A percentile compares a stretch with the other conserved stretches of the same genome.
phyloP scores from a whole-genome alignment of 2,329 filamentous ascomycete species.

The Trichoderma sp. region DNA sequence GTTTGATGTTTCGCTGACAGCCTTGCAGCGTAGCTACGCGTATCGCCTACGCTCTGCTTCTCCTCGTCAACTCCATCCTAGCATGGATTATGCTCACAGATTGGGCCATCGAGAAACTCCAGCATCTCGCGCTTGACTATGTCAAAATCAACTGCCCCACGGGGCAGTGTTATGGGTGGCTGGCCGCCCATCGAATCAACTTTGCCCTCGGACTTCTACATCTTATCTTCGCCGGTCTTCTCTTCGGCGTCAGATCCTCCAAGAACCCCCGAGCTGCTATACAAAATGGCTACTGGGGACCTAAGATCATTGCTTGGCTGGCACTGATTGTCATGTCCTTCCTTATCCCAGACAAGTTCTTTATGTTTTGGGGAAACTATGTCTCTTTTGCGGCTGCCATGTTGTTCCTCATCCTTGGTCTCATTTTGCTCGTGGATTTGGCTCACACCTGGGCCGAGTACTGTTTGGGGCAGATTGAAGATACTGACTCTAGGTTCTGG shows the following conservation, averaged over 20 bases:
- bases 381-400: slow-evolving; percentile 84
- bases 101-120: slow-evolving; percentile 94
- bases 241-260: slow-evolving; percentile 82
- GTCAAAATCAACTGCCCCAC: slow-evolving; percentile 92
- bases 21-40: slow-evolving; percentile 79
- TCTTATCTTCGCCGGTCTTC: slow-evolving; percentile 74
- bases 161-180: slow-evolving; percentile 89
- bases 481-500: slow-evolving; percentile 81
- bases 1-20: background rate
- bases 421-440: slow-evolving; percentile 89
- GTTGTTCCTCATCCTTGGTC: slow-evolving; percentile 86
- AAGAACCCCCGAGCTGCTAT: slow-evolving; percentile 83
- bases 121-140: slow-evolving; percentile 89
- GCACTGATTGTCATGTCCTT: slow-evolving; percentile 86
- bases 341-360: slow-evolving; percentile 92
- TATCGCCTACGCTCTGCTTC: slow-evolving; percentile 91
- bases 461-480: slow-evolving; percentile 89
- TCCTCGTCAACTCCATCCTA: slow-evolving; percentile 92
- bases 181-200: slow-evolving; percentile 96
- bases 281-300: slow-evolving; percentile 99
- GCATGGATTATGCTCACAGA: slow-evolving; percentile 99
- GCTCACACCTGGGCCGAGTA: slow-evolving; percentile 97
- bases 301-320: slow-evolving; percentile 89
- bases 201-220: slow-evolving; percentile 96
- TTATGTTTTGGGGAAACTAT: slow-evolving; percentile 94